phyloP scores from a whole-genome alignment of 306 rosid species.

The Acacia crassicarpa region DNA sequence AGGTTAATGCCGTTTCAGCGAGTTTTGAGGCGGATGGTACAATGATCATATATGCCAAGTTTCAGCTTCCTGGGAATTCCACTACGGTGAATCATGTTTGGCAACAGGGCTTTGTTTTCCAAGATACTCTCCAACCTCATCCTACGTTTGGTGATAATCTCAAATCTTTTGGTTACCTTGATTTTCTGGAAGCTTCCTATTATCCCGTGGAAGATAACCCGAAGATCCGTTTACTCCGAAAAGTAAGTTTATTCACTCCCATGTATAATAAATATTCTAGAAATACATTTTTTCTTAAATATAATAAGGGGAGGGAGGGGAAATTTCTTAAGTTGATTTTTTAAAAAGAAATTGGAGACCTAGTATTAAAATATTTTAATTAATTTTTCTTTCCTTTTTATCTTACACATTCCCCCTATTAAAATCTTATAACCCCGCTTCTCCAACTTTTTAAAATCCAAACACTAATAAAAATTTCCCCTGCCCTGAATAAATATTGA shows the following conservation, averaged over 20 bases:
- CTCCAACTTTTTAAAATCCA: too few relatives aligned
- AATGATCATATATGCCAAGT: slow-evolving; percentile 26
- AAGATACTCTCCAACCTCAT: slow-evolving; percentile 17
- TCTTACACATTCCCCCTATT: too few relatives aligned
- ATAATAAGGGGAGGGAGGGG: too few relatives aligned
- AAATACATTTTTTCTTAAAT: too few relatives aligned
- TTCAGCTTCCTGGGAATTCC: slow-evolving; percentile 18
- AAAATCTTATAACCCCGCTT: too few relatives aligned
- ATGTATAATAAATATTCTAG: too few relatives aligned
- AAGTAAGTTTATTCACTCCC: slow-evolving; percentile 2
- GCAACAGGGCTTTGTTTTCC: slow-evolving; percentile 37
- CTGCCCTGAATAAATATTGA: too few relatives aligned
- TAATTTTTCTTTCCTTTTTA: too few relatives aligned
- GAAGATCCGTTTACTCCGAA: neutral
- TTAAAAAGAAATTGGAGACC: too few relatives aligned
- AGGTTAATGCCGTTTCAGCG: slow-evolving; percentile 19
- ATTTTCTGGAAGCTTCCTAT: slow-evolving; percentile 24
- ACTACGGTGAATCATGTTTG: slow-evolving; percentile 31
- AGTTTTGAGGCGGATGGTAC: neutral
- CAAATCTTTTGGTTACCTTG: neutral
- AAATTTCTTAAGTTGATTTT: too few relatives aligned
- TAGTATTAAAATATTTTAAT: too few relatives aligned
- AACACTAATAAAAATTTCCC: too few relatives aligned
- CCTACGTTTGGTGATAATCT: slow-evolving; percentile 1
- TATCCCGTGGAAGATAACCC: neutral